Conservation (phyloP, 1,139 yeast genomes). For the Starmera stellimalicola region DNA sequence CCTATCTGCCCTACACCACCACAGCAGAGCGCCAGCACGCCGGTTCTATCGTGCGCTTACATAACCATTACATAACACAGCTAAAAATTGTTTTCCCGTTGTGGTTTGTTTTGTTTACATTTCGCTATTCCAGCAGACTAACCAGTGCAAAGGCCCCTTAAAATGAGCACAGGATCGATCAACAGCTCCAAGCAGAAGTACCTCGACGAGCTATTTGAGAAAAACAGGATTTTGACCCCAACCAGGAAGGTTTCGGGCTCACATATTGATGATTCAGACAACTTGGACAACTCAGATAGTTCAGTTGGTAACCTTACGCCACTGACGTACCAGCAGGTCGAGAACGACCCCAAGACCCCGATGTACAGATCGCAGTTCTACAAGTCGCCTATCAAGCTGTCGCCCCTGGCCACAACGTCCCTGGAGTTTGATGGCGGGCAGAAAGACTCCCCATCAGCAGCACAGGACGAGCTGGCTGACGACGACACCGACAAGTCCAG, state of each 20-base stretch:
- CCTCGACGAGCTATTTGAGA: not conserved
- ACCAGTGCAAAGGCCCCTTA: too few relatives aligned
- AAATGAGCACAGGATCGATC: too few relatives aligned
- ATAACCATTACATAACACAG: too few relatives aligned
- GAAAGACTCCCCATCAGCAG: too few relatives aligned
- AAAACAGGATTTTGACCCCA: not conserved
- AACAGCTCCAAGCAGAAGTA: not conserved
- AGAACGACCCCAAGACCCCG: constrained; percentile 17
- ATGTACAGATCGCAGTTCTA: constrained; percentile 9
- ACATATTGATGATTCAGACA: not conserved
- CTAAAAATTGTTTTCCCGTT: too few relatives aligned
- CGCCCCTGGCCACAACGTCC: constrained; percentile 3
- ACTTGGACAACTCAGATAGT: constrained; percentile 3
- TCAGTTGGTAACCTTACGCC: constrained; percentile 9
- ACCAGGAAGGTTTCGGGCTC: constrained; percentile 5
- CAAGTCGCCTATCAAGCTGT: constrained; percentile 1
- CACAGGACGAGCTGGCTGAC: too few relatives aligned
- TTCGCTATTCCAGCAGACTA: too few relatives aligned
- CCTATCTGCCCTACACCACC: too few relatives aligned
- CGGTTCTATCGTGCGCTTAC: too few relatives aligned
- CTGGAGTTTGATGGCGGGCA: constrained; percentile 5
- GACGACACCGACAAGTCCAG: not conserved
- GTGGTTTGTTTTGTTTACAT: too few relatives aligned
- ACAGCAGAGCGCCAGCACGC: too few relatives aligned
- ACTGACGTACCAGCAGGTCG: constrained; percentile 10